These are phyloP conservation scores for Niveomyces coronatus DNA, from an alignment of 2,329 filamentous ascomycete species.

Conservation along the genomic window DNA sequence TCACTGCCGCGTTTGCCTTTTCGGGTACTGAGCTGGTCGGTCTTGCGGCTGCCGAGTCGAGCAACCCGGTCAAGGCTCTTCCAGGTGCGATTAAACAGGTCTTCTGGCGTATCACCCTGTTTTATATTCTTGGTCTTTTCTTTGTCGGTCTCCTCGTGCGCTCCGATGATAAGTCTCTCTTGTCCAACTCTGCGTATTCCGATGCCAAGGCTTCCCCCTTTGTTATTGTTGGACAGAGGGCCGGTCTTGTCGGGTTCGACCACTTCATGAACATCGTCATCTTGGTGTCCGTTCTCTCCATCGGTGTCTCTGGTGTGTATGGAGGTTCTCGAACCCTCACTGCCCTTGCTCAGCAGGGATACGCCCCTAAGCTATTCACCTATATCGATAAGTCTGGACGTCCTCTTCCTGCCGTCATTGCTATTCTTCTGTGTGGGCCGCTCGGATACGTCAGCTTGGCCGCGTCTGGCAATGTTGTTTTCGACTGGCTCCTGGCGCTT, in stretches of 20 bases:
- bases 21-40: constrained; percentile 60
- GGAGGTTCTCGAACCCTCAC: constrained; percentile 45
- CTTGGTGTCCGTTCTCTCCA: constrained; percentile 42
- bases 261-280: constrained; percentile 45
- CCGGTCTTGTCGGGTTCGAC: constrained; percentile 35
- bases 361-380: constrained; percentile 41
- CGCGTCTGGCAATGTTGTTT: constrained; percentile 39
- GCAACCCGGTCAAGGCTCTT: constrained; percentile 58
- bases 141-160: constrained; percentile 37
- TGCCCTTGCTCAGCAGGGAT: constrained; percentile 45
- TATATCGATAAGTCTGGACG: constrained; percentile 45
- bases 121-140: constrained; percentile 39
- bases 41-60: constrained; percentile 58
- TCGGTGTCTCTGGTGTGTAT: constrained; percentile 44
- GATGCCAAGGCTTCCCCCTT: constrained; percentile 36
- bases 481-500: constrained; percentile 55
- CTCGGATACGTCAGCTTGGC: constrained; percentile 37
- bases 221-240: constrained; percentile 38
- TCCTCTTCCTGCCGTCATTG: constrained; percentile 34
- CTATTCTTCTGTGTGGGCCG: constrained; percentile 35
- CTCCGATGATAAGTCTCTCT: constrained; percentile 32
- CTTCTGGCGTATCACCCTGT: constrained; percentile 42
- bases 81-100: constrained; percentile 73
- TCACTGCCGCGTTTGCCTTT: constrained; percentile 60
- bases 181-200: constrained; percentile 34